Evolutionary conservation across 2,329 filamentous ascomycete genomes (phyloP), one percentile per base, ranked within the genome.

Genomic region (Colletotrichum theobromicola): DNA sequence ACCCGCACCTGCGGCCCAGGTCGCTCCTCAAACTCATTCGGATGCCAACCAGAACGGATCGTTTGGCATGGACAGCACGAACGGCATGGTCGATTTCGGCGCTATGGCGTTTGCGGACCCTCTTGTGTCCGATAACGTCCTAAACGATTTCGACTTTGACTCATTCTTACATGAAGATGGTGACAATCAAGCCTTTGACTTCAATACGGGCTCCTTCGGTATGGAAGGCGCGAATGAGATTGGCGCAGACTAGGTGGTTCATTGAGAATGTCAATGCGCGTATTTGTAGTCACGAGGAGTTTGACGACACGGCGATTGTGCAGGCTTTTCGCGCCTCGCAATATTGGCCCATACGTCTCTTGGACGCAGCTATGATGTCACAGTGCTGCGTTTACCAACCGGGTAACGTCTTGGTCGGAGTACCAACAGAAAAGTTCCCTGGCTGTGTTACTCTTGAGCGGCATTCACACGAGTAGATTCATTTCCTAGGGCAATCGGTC

Each of bases 81-180:
- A 88, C 75, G 79, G 80, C 74, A 88, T 91, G 82, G 84, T 84
- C 80, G 86, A 88, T 72, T 90, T 90, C 70, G 80, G 79, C 58
- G 67, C 77, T 53, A 87, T 93, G 82, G 89, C 89, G 70, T 89
- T 91, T 80, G 86, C 88, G 69, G 90, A 91, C 76, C 89, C 90
- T 3, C 81, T 89, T 30, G 85, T 86, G 75, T 86, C 87, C 7
- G 84, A 83, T 68, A 88, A 93, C 79, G 91, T 93, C 42, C 85
- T 93, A 62, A 91, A 90, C 78, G 91, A 92, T 77, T 93, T 93
- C 78, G 92, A 93, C 76, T 87, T 93, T 77, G 92, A 93, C 81
- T 92, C 91, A 2, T 93, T 93, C 85, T 84, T 93, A 9, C 90
- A 93, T 76, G 87, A 89, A 74, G 88, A 88, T 61, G 85, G 83